Percentiles rank a stretch among this genome's conserved stretches.
These are phyloP conservation scores for Verticillium nubilum DNA, from an alignment of 2,329 filamentous ascomycete genomes.

Conservation along the genomic window DNA sequence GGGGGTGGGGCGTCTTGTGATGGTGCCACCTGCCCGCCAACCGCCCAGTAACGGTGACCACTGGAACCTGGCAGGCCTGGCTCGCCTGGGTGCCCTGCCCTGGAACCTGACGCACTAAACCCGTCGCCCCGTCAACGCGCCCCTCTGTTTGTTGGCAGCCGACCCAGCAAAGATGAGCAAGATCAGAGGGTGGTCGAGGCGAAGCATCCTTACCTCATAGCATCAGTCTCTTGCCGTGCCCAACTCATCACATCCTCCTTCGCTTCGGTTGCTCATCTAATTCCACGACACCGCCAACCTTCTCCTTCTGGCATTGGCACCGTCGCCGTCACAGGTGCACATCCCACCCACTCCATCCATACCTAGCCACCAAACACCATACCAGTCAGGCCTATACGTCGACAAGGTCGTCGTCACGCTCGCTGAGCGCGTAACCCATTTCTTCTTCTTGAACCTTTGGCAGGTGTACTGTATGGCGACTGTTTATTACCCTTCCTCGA, in stretches of 20 bases:
- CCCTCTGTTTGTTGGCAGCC: constrained; percentile 15
- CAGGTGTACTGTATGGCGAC: not conserved
- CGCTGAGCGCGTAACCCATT: constrained; percentile 3
- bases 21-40: not conserved
- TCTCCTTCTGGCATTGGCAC: not conserved
- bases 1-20: not conserved
- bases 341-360: not conserved
- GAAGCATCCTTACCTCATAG: not conserved
- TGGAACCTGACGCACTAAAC: not conserved
- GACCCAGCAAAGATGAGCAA: not conserved
- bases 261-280: not conserved
- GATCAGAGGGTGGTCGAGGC: not conserved
- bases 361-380: not conserved
- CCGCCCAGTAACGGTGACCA: not conserved
- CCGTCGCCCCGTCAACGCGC: constrained; percentile 14
- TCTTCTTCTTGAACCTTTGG: constrained; percentile 6
- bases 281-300: constrained; percentile 1
- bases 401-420: constrained; percentile 14
- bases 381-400: constrained; percentile 3
- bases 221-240: not conserved
- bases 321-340: not conserved
- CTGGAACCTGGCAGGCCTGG: not conserved
- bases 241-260: not conserved
- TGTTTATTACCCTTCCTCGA: not conserved
- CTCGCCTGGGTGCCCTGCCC: too few relatives aligned